Evolutionary conservation across 768 basidiomycete genomes (phyloP).

Genomic region (Neoboletus magnificus): DNA sequence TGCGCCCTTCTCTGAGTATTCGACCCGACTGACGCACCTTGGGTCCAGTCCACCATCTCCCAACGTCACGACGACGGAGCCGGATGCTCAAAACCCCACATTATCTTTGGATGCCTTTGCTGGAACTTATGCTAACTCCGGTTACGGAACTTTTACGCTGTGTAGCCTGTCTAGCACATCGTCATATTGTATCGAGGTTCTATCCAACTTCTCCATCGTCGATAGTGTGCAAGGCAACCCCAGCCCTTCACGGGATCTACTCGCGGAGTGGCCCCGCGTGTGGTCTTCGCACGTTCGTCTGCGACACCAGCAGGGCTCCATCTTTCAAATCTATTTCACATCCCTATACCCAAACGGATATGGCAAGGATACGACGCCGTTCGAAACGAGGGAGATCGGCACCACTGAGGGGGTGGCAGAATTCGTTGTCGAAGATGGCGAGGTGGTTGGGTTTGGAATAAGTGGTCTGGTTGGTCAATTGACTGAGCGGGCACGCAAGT

Average conservation of each 20-base stretch:
- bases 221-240: conserved; percentile 12
- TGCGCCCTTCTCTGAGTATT: neutral
- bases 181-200: conserved; percentile 22
- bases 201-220: conserved; percentile 27
- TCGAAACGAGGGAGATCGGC: conserved; percentile 15
- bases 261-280: conserved; percentile 32
- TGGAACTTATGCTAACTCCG: conserved; percentile 37
- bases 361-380: conserved; percentile 36
- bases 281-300: conserved; percentile 40
- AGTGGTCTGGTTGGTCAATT: conserved; percentile 10
- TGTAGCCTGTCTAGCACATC: conserved; percentile 30
- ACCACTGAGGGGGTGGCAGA: conserved; percentile 5
- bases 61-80: neutral
- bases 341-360: conserved; percentile 37
- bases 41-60: neutral
- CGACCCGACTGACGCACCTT: neutral
- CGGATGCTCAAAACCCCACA: neutral
- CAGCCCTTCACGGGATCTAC: conserved; percentile 15
- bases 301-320: conserved; percentile 11
- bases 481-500: conserved; percentile 22
- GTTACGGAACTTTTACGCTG: conserved; percentile 38
- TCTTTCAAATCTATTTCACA: conserved; percentile 22
- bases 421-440: conserved; percentile 26
- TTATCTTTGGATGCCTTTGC: conserved; percentile 27
- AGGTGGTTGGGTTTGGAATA: conserved; percentile 31